These are phyloP conservation scores for Kitagawia praeruptora DNA, from an alignment of 129 eudicot species.

Conservation along the genomic window DNA sequence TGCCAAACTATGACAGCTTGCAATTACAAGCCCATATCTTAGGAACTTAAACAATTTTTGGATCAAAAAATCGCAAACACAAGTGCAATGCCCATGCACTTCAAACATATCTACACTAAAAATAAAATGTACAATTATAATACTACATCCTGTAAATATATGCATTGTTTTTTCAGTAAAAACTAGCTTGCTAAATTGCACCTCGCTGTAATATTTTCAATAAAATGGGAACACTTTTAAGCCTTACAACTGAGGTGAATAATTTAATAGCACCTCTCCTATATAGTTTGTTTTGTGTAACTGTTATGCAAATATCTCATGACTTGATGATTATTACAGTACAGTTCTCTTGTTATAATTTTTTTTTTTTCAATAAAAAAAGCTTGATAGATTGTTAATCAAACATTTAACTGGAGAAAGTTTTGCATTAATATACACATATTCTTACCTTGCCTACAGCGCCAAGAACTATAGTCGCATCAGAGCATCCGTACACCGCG, in stretches of 20 bases:
- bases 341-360: not conserved
- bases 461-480: constrained; percentile 91
- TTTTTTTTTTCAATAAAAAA: not conserved
- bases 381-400: not conserved
- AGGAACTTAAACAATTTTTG: not conserved
- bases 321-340: not conserved
- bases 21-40: not conserved
- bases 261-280: not conserved
- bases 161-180: not conserved
- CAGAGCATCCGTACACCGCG: constrained; percentile 91
- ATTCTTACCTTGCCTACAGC: constrained; percentile 91
- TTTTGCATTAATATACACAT: not conserved
- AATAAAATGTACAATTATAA: not conserved
- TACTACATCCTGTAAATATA: not conserved
- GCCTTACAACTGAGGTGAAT: not conserved
- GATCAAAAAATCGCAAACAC: not conserved
- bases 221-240: not conserved
- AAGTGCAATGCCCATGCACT: not conserved
- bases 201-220: no score
- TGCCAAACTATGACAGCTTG: not conserved
- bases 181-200: not conserved
- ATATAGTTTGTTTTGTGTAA: not conserved
- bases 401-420: not conserved
- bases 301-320: not conserved
- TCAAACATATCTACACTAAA: not conserved